Conservation (phyloP, 345 rosid genomes). For the Eucalyptus dawsonii region DNA sequence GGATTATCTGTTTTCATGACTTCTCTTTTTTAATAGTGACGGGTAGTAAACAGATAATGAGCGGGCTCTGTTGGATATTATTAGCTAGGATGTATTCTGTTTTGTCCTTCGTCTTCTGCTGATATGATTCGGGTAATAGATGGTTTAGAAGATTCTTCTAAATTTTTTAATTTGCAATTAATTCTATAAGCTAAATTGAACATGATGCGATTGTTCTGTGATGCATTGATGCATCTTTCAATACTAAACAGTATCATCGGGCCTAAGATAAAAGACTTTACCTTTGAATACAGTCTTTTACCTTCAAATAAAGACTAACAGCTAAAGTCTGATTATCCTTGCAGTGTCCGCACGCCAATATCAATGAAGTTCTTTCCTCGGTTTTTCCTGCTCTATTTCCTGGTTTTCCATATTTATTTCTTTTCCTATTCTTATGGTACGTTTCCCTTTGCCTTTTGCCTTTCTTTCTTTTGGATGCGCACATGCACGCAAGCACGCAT, state of each 20-base stretch:
- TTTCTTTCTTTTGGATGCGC: background rate
- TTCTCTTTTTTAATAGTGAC: background rate
- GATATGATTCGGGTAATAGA: background rate
- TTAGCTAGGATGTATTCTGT: background rate
- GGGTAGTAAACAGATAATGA: background rate
- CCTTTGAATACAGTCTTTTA: background rate
- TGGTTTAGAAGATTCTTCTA: background rate
- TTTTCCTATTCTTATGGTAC: constrained; percentile 90
- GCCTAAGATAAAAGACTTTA: background rate
- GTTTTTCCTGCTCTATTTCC: constrained; percentile 90
- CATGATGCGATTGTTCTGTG: background rate
- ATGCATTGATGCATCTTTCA: background rate
- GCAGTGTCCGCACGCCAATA: constrained; percentile 97
- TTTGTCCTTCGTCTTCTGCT: background rate
- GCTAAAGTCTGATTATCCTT: background rate
- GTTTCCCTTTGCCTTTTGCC: background rate
- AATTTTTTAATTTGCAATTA: background rate
- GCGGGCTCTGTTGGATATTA: background rate
- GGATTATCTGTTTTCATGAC: background rate
- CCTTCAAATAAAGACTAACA: background rate
- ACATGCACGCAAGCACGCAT: background rate
- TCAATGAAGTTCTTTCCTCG: constrained; percentile 99
- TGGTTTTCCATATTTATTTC: constrained; percentile 97
- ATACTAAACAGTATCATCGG: background rate
- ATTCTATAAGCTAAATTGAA: background rate